Base-by-base conservation (phyloP, 805 yeast species). In the Starmerella asiatica region DNA sequence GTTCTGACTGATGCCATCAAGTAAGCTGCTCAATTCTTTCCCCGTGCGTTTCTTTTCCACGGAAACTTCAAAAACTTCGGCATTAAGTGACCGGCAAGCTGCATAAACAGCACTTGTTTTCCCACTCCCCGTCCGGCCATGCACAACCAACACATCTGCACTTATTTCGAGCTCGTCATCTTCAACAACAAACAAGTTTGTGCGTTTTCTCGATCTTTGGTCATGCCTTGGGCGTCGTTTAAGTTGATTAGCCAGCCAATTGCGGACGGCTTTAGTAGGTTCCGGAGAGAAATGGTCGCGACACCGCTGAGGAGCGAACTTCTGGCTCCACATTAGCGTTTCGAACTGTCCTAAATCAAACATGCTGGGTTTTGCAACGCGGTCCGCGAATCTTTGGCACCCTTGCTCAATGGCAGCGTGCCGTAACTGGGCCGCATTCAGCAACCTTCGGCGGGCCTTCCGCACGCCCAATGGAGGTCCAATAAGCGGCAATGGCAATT, bases 1-100 rank as follows among this genome's bases (percentile, higher is more conserved):
- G 0, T 93, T 79, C 3, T 94, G 86, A 40, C 88, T 75, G 38
- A 85, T 70, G 52, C 93, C 96, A 36, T 70, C 75, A 29, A 88
- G 63, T 23, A 57, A 71, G 20, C 73, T 70, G 37, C 67, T 61
- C 12, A 88, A 68, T 45, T 81, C 88, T 54, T 74, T 79, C 35
- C 78, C 72, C 1, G 84, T 71, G 53, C 97, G 65, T 24, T 72
- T 63, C 49, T 73, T 77, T n/a, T 84, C 72, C 0, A 85, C 64
- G 56, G 82, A 83, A 21, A 86, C 65, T 55, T 88, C 97, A 55
- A 80, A 78, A 3, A 86, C 79, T 49, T 76, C 80, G 0, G 86
- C 86, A 16, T 65, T 63, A 8, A 76, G 47, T 33, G 73, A 75
- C 8, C 70, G 62, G 54, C 79, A 73, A 3, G 78, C 69, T 0